Base-by-base conservation (phyloP, 331 rosid genomes). In the Phaseolus coccineus region DNA sequence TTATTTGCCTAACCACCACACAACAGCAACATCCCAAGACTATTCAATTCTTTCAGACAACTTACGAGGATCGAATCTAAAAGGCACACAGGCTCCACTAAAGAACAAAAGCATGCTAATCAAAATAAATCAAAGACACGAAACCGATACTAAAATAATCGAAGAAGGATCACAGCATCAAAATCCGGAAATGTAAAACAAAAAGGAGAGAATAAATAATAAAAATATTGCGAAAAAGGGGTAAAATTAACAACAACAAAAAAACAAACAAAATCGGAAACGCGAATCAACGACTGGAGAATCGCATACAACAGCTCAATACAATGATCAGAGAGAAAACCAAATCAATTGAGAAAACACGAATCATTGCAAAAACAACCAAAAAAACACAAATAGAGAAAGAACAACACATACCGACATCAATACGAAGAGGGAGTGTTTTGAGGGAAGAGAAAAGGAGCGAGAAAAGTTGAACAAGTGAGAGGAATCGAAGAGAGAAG, bases 331-430 rank as follows among this genome's bases (percentile, higher is more conserved):
- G 47, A 68, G 19, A 51, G 39, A 61, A 68, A 77, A 85, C 33
- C 85, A 74, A 27, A 84, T 39, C 46, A 81, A 42, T 51, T 44
- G 33, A 3, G 13, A 24, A 30, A 48, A 33, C 7, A 51, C 1
- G 52, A 39, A 52, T 69, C 1, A 24, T 35, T 50, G 12, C 27
- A 52, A 57, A 50, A 7, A 57, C 51, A 9, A 48, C 8, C 59
- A 51, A 58, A 46, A 30, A 1, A 65, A 19, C 22, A 19, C 22
- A 19, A 42, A 72, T 8, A 25, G 68, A 71, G 79, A 48, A 3
- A 72, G 46, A 35, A 42, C 33, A 37, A 40, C 31, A 83, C 97
- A 42, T 91, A 93, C 97, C 97, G 97, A 93, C 96, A 93, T 93
- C 85, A 91, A 91, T 87, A 73, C 89, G 76, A 74, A 69, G 81